Conservation (phyloP, 2,329 filamentous ascomycete genomes). For the Elsinoe australis region DNA sequence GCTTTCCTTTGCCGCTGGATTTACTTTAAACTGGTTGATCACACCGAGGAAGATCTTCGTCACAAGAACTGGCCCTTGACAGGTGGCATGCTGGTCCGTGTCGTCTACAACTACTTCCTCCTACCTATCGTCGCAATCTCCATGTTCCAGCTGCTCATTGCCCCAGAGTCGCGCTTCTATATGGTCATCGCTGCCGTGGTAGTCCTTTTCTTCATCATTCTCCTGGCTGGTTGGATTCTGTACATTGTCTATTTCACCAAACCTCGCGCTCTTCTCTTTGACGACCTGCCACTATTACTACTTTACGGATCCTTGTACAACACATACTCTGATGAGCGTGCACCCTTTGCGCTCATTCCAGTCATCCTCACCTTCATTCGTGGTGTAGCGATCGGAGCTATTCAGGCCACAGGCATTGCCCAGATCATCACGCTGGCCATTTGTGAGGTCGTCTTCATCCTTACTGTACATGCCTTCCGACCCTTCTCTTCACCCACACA, state of each 20-base stretch:
- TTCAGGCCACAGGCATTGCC: conserved; percentile 86
- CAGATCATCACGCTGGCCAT: conserved; percentile 89
- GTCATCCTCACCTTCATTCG: conserved; percentile 77
- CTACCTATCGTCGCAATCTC: conserved; percentile 80
- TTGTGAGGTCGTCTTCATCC: conserved; percentile 82
- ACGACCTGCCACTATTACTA: conserved; percentile 82
- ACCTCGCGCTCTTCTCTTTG: conserved; percentile 81
- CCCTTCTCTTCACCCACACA: conserved; percentile 87
- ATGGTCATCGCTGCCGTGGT: conserved; percentile 68
- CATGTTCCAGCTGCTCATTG: conserved; percentile 81
- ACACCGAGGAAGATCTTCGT: conserved; percentile 76
- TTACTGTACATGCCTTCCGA: conserved; percentile 81
- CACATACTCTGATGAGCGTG: conserved; percentile 89
- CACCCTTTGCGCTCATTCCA: conserved; percentile 81
- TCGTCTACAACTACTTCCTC: conserved; percentile 88
- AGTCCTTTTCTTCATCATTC: conserved; percentile 63
- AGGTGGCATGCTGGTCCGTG: conserved; percentile 53
- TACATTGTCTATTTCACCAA: conserved; percentile 71
- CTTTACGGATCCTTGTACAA: conserved; percentile 93
- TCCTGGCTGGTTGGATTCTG: conserved; percentile 70
- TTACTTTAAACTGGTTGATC: conserved; percentile 61
- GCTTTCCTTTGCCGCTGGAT: conserved; percentile 72
- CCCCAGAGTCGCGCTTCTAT: conserved; percentile 57
- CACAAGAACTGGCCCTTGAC: conserved; percentile 85
- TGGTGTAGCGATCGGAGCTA: conserved; percentile 82